Percentiles rank a stretch among this genome's conserved stretches.
phyloP scores from a whole-genome alignment of 1,284 basidiomycete genomes.

The Ceraceosorus guamensis region DNA sequence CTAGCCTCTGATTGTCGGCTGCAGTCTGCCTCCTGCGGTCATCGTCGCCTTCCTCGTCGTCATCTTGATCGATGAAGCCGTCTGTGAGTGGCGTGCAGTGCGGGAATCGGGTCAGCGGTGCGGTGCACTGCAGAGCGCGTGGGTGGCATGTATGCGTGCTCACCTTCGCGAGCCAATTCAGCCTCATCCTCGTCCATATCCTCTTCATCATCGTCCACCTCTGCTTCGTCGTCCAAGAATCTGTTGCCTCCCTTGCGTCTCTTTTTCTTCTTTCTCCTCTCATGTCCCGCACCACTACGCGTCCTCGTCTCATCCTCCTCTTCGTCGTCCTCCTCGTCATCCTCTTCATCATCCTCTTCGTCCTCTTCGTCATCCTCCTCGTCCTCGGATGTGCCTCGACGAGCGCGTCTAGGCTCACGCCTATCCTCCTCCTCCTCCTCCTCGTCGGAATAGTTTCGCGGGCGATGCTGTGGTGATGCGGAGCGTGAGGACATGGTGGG shows the following conservation, averaged over 20 bases:
- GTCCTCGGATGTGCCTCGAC: constrained; percentile 21
- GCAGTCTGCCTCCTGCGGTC: constrained; percentile 57
- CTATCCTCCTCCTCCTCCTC: constrained; percentile 8
- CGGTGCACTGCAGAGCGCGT: background rate
- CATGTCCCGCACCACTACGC: constrained; percentile 19
- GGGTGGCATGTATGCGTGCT: constrained; percentile 26
- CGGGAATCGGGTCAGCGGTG: background rate
- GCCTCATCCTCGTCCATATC: constrained; percentile 47
- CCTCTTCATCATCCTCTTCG: constrained; percentile 37
- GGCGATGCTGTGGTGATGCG: too few species aligned
- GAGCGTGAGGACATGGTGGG: too few species aligned
- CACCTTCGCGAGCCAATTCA: constrained; percentile 52
- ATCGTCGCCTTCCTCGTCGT: constrained; percentile 60
- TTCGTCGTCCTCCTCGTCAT: constrained; percentile 39
- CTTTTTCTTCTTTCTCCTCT: constrained; percentile 26
- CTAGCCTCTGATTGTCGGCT: constrained; percentile 65
- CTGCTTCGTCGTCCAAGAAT: constrained; percentile 92
- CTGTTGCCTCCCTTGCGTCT: constrained; percentile 54
- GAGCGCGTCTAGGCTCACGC: too few species aligned
- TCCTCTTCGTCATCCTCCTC: constrained; percentile 27
- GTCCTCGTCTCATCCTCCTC: constrained; percentile 34
- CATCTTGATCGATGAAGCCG: constrained; percentile 70
- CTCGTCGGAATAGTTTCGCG: constrained; percentile 8
- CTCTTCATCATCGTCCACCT: constrained; percentile 61
- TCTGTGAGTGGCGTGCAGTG: constrained; percentile 32